A percentile compares a stretch with the other conserved stretches of the same genome.
phyloP scores from a whole-genome alignment of 2,329 filamentous ascomycete species.

The Ramularia endophylla region DNA sequence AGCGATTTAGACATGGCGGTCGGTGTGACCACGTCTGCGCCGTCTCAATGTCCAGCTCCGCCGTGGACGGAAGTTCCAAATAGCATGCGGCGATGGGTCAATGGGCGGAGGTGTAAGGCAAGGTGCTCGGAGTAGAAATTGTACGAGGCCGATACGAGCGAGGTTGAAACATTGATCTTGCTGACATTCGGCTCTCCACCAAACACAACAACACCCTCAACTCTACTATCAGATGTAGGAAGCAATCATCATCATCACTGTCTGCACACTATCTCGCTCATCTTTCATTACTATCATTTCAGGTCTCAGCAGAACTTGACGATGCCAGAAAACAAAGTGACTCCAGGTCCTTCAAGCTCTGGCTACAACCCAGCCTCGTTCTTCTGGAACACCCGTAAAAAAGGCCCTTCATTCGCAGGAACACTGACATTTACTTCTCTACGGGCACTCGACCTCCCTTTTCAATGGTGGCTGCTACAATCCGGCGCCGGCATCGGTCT shows the following conservation, averaged over 20 bases:
- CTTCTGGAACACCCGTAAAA: conserved; percentile 6
- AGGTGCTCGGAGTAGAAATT: too few species aligned
- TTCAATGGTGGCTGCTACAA: conserved; percentile 18
- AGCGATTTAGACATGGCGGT: conserved; percentile 33
- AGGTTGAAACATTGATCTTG: too few species aligned
- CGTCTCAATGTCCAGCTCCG: not conserved
- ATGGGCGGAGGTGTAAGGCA: not conserved
- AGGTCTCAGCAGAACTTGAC: too few species aligned
- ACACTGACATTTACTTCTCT: conserved; percentile 16
- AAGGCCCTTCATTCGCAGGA: conserved; percentile 10
- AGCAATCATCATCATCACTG: too few species aligned
- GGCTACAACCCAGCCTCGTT: conserved; percentile 6
- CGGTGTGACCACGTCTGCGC: not conserved
- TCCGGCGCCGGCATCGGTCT: conserved; percentile 7
- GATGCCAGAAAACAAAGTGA: too few species aligned
- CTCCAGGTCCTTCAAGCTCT: conserved; percentile 3
- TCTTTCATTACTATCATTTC: too few species aligned
- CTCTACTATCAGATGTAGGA: too few species aligned
- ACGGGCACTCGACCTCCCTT: conserved; percentile 15
- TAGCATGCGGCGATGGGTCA: not conserved
- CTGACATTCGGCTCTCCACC: too few species aligned
- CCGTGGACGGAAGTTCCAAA: not conserved
- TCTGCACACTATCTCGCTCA: too few species aligned
- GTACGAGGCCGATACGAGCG: too few species aligned
- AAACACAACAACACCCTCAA: too few species aligned